Percentiles rank a stretch among this genome's conserved stretches.
These are phyloP conservation scores for Hyaloperonospora brassicae DNA, from an alignment of 352 stramenopile genomes.

Conservation along the genomic window DNA sequence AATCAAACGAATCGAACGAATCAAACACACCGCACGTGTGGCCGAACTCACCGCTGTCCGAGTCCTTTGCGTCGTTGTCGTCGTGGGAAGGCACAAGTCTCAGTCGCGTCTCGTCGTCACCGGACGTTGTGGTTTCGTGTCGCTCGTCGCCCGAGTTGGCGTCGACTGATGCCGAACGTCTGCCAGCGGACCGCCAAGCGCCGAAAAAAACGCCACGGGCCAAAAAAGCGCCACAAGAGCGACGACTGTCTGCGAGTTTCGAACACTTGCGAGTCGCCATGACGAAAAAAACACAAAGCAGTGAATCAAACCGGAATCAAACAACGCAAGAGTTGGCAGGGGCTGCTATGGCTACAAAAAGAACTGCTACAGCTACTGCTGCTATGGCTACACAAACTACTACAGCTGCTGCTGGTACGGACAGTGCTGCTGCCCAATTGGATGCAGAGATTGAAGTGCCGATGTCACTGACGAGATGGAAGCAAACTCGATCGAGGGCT, in stretches of 20 bases:
- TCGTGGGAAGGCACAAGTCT: conserved; percentile 1
- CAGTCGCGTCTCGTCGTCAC: background rate
- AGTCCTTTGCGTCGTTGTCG: conserved; percentile 8
- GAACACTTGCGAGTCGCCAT: conserved; percentile 18
- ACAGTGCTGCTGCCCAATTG: background rate
- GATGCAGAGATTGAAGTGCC: background rate
- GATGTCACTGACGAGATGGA: background rate
- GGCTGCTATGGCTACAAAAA: background rate
- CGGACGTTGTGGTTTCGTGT: background rate
- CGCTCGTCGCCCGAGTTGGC: conserved; percentile 8
- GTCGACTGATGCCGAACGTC: background rate
- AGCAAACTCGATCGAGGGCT: conserved; percentile 3
- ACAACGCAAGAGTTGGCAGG: background rate
- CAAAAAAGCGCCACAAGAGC: conserved; percentile 14
- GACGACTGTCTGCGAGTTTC: conserved; percentile 17
- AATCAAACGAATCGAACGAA: conserved; percentile 1
- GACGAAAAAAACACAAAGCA: conserved; percentile 4
- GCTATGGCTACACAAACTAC: no score
- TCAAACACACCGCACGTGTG: conserved; percentile 16
- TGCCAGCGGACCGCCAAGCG: conserved; percentile 2
- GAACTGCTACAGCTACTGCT: no score
- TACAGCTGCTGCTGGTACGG: background rate
- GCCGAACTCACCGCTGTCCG: conserved; percentile 8
- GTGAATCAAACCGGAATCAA: conserved; percentile 3
- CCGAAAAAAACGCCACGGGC: conserved; percentile 3